These are phyloP conservation scores for Trifolium dubium DNA, from an alignment of 306 rosid species.

Conservation along the genomic window DNA sequence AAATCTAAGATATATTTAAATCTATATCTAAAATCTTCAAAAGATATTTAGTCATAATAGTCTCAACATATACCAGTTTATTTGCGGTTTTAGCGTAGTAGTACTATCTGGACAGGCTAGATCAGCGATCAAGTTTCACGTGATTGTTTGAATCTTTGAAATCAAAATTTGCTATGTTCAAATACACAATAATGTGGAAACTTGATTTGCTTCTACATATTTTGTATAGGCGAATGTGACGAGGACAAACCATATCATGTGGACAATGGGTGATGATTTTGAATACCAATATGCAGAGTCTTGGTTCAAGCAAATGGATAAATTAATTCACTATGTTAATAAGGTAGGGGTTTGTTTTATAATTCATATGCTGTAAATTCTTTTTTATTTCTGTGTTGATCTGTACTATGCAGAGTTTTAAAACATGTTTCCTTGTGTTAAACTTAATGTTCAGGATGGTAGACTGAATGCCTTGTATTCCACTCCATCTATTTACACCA, in stretches of 20 bases:
- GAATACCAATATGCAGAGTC: slow-evolving; percentile 87
- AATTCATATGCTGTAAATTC: neutral
- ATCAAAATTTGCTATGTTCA: neutral
- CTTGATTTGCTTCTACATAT: slow-evolving; percentile 31
- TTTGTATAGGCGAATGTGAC: slow-evolving; percentile 80
- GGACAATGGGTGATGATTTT: slow-evolving; percentile 99
- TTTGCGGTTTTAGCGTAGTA: neutral
- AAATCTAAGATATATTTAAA: too few species aligned
- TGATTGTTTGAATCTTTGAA: neutral
- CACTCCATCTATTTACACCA: slow-evolving; percentile 84
- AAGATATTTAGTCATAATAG: too few species aligned
- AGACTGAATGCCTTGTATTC: slow-evolving; percentile 89
- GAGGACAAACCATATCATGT: slow-evolving; percentile 85
- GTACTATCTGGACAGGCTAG: neutral
- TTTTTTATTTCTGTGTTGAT: neutral
- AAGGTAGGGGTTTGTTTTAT: slow-evolving; percentile 49
- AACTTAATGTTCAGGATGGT: slow-evolving; percentile 72
- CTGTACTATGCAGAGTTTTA: slow-evolving; percentile 14
- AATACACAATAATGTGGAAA: slow-evolving; percentile 3
- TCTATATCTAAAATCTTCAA: too few species aligned
- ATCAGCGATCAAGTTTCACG: neutral
- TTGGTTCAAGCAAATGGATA: slow-evolving; percentile 96
- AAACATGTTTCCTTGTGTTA: slow-evolving; percentile 29
- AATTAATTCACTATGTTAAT: slow-evolving; percentile 83
- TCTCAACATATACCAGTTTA: too few species aligned